Percentiles rank a stretch among this genome's conserved stretches.
These are phyloP conservation scores for Fraxinus pennsylvanica DNA, from an alignment of 257 asterid genomes.

Conservation along the genomic window DNA sequence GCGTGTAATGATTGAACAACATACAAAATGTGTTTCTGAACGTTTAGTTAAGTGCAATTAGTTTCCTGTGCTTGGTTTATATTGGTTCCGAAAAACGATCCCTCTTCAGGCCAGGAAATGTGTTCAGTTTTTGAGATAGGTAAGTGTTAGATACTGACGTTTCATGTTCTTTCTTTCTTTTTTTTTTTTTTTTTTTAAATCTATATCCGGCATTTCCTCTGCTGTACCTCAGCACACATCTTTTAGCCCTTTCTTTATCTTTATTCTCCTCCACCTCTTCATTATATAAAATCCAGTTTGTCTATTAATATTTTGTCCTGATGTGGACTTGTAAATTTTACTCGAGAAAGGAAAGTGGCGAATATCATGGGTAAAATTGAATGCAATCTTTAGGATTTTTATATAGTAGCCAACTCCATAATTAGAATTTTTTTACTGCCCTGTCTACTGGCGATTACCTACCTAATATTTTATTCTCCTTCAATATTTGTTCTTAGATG, in stretches of 20 bases:
- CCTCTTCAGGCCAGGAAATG: conserved; percentile 12
- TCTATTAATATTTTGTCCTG: background rate
- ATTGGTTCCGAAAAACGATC: background rate
- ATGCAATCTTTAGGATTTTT: background rate
- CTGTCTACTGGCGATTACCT: background rate
- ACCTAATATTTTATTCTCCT: background rate
- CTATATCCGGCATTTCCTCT: background rate
- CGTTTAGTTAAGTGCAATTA: background rate
- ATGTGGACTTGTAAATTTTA: background rate
- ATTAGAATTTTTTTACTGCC: background rate
- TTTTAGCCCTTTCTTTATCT: background rate
- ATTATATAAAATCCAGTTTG: conserved; percentile 1
- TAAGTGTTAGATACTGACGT: background rate
- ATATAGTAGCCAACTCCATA: background rate
- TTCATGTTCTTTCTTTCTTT: background rate
- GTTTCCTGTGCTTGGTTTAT: conserved; percentile 7
- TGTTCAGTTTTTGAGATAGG: background rate
- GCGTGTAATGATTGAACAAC: conserved; percentile 11
- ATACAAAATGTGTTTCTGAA: background rate
- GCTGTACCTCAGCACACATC: background rate
- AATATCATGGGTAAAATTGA: background rate
- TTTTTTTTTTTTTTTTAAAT: too few relatives aligned
- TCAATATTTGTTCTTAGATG: background rate
- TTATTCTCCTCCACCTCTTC: background rate
- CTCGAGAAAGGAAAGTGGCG: background rate